Evolutionary conservation across 2,329 filamentous ascomycete species (phyloP), one percentile per base, ranked within the genome.

Genomic region (Ascochyta lentis): DNA sequence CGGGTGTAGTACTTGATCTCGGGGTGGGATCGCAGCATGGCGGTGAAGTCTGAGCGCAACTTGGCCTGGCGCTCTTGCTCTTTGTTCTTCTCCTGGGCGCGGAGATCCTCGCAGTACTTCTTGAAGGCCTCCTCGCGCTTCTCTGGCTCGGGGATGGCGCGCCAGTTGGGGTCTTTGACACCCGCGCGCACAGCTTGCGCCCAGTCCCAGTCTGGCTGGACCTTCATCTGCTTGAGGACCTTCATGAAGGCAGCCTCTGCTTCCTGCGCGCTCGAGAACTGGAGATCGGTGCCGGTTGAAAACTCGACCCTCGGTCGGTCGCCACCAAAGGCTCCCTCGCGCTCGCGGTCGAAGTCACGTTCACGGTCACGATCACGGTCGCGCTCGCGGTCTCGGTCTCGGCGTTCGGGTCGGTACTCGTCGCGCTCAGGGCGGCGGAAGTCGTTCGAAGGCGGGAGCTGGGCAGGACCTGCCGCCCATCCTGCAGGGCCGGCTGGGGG

Each of bases 1-100:
- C 92, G 89, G 38, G 94, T 97, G 76, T 96, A 97, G 75, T 97
- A 87, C 76, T 93, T 95, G 77, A 99, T 98, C 77, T 99, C 95
- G 58, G 93, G 92, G 76, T 99, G 94, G 64, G 92, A 93, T 78
- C 89, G 92, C 64, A 99, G 84, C 95, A 99, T 99, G 51, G 89
- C 93, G 65, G 90, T 89, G 77, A 99, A 99, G 81, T 98, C 95
- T 76, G 90, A 84, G 69, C 92, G 91, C 71, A 98, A 84, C 80
- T 97, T 98, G 67, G 91, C 84, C 76, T 96, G 84, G 73, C 95
- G 89, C 78, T 98, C 94, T 77, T 96, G 94, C 72, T 93, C 93
- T 66, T 90, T 90, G 76, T 96, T 92, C 80, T 96, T 95, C 79
- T 99, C 95, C 79, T 97, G 91, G 65, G 90, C 83, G 65, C 95